Percentiles rank a stretch among this genome's conserved stretches.
Evolutionary conservation across 192 early-diverging fungal species (phyloP).

Genomic region (Spinellus fusiger): DNA sequence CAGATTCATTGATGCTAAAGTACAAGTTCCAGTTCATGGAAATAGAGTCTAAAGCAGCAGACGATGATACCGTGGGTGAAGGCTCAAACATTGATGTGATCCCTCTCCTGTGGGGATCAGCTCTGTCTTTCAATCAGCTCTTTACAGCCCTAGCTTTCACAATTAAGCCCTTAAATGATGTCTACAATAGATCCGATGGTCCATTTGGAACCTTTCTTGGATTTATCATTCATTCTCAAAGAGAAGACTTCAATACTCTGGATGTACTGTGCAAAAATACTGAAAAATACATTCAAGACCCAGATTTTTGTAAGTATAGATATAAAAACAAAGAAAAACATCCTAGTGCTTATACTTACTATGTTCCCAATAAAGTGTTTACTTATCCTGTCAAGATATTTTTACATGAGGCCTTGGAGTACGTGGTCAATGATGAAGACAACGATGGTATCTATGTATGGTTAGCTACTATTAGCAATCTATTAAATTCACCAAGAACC

Average conservation of each 20-base stretch:
- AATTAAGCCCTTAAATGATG: slow-evolving; percentile 2
- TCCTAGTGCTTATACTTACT: not conserved
- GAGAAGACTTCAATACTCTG: not conserved
- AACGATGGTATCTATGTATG: not conserved
- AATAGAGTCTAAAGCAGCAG: slow-evolving; percentile 1
- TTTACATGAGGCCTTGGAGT: slow-evolving; percentile 4
- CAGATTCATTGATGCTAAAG: not conserved
- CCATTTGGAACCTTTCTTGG: not conserved
- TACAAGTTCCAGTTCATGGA: slow-evolving; percentile 11
- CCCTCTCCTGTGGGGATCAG: slow-evolving; percentile 1
- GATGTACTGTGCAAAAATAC: not conserved
- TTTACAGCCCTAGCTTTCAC: not conserved
- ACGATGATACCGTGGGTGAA: slow-evolving; percentile 4
- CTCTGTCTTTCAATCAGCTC: not conserved
- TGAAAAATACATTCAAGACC: slow-evolving; percentile 2
- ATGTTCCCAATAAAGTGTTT: not conserved
- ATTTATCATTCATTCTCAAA: not conserved
- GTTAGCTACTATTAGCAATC: not conserved
- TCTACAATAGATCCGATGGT: not conserved
- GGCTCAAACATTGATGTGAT: not conserved
- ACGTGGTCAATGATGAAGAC: slow-evolving; percentile 5
- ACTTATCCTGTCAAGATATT: not conserved
- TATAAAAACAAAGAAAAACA: not conserved
- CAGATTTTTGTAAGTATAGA: slow-evolving; percentile 1
- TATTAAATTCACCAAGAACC: not conserved